These are phyloP conservation scores for Zychaea mexicana DNA, from an alignment of 371 early-diverging fungal species.

Conservation along the genomic window DNA sequence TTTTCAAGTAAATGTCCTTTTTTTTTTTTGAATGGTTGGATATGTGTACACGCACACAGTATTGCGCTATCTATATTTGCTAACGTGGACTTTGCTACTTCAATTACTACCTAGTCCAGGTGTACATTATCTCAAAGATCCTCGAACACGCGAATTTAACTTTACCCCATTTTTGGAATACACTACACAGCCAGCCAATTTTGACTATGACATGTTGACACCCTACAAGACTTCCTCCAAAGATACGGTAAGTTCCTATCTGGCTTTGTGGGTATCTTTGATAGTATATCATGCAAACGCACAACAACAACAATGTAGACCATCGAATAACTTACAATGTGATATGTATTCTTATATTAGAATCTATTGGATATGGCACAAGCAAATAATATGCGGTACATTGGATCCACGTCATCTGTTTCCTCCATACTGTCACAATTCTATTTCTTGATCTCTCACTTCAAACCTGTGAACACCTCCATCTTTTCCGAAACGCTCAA, in stretches of 20 bases:
- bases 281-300: neutral
- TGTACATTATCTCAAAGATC: conserved; percentile 84
- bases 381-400: conserved; percentile 53
- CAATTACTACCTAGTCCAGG: conserved; percentile 65
- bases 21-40: neutral
- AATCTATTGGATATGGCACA: conserved; percentile 50
- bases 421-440: conserved; percentile 78
- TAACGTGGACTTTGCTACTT: neutral
- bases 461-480: conserved; percentile 62
- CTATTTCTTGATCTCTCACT: conserved; percentile 74
- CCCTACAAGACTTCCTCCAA: conserved; percentile 81
- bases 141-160: conserved; percentile 75
- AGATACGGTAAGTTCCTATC: conserved; percentile 55
- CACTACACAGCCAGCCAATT: conserved; percentile 78
- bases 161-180: conserved; percentile 78
- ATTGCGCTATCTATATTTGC: too few species aligned
- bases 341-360: conserved; percentile 19
- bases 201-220: conserved; percentile 78
- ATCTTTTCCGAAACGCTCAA: conserved; percentile 65
- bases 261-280: too few species aligned
- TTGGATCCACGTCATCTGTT: conserved; percentile 91
- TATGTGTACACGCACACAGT: too few species aligned
- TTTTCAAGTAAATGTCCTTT: conserved; percentile 72
- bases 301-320: neutral
- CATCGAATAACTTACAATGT: neutral